phyloP scores from a whole-genome alignment of 768 basidiomycete genomes.

The Sistotremastrum niveocremeum region DNA sequence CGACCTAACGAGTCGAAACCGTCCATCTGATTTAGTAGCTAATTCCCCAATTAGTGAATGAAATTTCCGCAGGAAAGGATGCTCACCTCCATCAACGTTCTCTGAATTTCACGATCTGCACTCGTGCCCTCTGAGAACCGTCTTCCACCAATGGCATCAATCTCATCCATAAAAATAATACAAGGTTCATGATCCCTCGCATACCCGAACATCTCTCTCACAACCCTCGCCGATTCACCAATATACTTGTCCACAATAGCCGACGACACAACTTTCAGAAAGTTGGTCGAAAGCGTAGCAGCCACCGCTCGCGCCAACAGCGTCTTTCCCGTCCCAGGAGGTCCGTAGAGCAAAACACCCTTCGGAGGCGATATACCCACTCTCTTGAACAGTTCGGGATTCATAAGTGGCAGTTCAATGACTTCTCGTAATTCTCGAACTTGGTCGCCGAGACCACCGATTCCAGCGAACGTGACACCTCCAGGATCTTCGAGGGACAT shows the following conservation, averaged over 20 bases:
- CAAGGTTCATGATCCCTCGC: conserved; percentile 96
- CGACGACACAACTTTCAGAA: conserved; percentile 96
- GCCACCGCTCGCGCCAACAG: conserved; percentile 90
- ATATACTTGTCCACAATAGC: conserved; percentile 99
- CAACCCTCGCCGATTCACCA: conserved; percentile 90
- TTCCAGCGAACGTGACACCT: conserved; percentile 89
- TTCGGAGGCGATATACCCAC: conserved; percentile 96
- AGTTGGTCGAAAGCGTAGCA: conserved; percentile 90
- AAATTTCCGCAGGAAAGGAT: not conserved
- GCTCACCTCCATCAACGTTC: conserved; percentile 81
- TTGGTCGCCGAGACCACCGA: conserved; percentile 92
- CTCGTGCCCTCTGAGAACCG: conserved; percentile 90
- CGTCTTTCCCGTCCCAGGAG: conserved; percentile 95
- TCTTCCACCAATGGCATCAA: conserved; percentile 93
- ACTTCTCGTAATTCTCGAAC: conserved; percentile 95
- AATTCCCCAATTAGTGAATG: not conserved
- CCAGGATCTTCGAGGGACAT: conserved; percentile 98
- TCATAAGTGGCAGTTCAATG: conserved; percentile 89
- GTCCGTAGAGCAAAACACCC: conserved; percentile 91
- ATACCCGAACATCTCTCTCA: conserved; percentile 99
- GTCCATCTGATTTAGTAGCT: conserved; percentile 99
- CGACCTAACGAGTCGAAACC: conserved; percentile 94
- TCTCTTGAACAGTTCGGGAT: conserved; percentile 87
- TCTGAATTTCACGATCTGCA: conserved; percentile 96
- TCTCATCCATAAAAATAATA: conserved; percentile 97